Conservation (phyloP, 2,329 filamentous ascomycete species). For the Teratosphaeria gauchensis region DNA sequence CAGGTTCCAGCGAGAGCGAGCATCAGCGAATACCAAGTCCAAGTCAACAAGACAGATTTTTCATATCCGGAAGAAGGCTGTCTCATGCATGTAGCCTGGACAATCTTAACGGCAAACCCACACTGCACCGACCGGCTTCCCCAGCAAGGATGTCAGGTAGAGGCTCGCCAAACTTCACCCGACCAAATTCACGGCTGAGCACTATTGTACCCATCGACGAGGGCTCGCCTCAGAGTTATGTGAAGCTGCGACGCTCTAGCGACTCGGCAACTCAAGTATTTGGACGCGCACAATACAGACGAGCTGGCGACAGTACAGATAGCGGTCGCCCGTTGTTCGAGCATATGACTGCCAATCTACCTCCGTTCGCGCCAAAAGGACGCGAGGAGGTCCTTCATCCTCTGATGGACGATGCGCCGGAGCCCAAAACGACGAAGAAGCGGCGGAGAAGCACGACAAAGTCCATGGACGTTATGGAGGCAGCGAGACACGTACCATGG, state of each 20-base stretch:
- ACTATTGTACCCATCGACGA: not conserved
- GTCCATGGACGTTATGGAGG: constrained; percentile 6
- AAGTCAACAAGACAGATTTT: not conserved
- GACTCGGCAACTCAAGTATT: not conserved
- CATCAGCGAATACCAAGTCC: not conserved
- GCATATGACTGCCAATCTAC: not conserved
- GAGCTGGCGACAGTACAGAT: not conserved
- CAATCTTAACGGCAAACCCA: not conserved
- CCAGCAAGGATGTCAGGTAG: not conserved
- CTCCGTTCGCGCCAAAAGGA: constrained; percentile 3
- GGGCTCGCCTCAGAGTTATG: not conserved
- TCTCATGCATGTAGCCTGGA: not conserved
- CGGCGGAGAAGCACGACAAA: not conserved
- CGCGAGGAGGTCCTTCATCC: not conserved
- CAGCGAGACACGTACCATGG: not conserved
- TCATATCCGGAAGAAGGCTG: not conserved
- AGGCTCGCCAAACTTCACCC: not conserved
- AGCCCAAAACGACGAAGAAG: not conserved
- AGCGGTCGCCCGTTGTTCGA: not conserved
- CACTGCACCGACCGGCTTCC: not conserved
- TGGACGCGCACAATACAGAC: not conserved
- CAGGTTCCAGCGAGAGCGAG: not conserved
- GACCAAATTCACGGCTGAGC: not conserved
- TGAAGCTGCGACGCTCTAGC: not conserved
- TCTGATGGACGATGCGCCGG: not conserved